These are phyloP conservation scores for Zygnema cylindricum DNA, from an alignment of 139 green algal species.

Conservation along the genomic window DNA sequence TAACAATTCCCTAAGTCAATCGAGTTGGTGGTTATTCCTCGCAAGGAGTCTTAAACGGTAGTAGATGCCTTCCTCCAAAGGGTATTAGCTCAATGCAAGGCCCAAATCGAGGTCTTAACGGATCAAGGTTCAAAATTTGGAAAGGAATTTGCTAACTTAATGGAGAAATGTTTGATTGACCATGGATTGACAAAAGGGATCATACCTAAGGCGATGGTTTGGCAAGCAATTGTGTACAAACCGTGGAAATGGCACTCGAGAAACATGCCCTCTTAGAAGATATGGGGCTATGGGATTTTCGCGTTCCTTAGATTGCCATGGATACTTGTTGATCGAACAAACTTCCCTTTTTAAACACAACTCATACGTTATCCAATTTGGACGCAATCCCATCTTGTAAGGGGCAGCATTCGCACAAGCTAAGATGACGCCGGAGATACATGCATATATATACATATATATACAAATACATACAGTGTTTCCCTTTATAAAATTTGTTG, in stretches of 20 bases:
- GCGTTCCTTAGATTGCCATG: slow-evolving; percentile 50
- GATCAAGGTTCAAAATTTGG: slow-evolving; percentile 56
- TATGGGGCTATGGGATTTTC: slow-evolving; percentile 16
- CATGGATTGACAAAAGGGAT: slow-evolving; percentile 44
- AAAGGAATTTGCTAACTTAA: slow-evolving; percentile 53
- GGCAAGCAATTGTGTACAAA: slow-evolving; percentile 49
- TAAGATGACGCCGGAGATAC: not conserved
- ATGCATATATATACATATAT: not conserved
- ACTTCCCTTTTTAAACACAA: not conserved
- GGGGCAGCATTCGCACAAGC: slow-evolving; percentile 16
- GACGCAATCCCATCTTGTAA: not conserved
- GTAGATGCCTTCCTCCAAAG: slow-evolving; percentile 32
- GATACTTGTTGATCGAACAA: slow-evolving; percentile 59
- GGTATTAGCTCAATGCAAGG: slow-evolving; percentile 37
- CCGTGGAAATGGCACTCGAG: slow-evolving; percentile 42
- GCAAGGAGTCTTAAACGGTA: not conserved
- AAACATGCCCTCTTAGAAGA: slow-evolving; percentile 22
- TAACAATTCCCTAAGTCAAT: slow-evolving; percentile 37
- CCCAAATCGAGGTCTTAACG: slow-evolving; percentile 56
- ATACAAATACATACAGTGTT: too few relatives aligned
- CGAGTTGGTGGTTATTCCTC: not conserved
- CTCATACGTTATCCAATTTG: slow-evolving; percentile 57
- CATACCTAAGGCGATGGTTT: slow-evolving; percentile 60
- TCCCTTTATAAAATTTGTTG: not conserved
- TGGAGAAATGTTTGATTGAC: slow-evolving; percentile 40